Base-by-base conservation (phyloP, 148 eudicot genomes). In the Rhododendron ovatum region DNA sequence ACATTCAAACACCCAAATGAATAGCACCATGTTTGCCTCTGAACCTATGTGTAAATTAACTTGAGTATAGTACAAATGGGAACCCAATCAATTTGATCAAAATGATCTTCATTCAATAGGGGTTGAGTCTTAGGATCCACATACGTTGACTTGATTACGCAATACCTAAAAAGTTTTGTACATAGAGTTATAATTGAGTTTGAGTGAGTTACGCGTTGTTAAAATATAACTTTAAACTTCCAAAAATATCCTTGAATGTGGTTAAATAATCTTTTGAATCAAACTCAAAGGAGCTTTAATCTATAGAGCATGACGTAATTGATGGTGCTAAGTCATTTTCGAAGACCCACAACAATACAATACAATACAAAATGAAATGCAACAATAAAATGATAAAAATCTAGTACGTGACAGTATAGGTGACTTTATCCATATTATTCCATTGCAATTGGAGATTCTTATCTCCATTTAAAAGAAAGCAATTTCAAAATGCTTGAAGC, bases 311-410 rank as follows among this genome's bases (percentile, higher is more conserved):
- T 59, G 65, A 59, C 65, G n/a, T 5, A 59, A 5, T 2, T 59
- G 65, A 59, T 65, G 33, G 28, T 77, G 80, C 80, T 41, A 24
- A 77, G 80, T 77, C 80, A 77, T 43, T 77, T 77, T 77, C 80
- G 28, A 39, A 77, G 30, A 41, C 80, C 47, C 53, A 77, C 22
- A 28, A 35, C 48, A 43, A 43, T 24, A 59, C 22, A n/a, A n/a
- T n/a, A n/a, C n/a, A 77, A 77, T 39, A 39, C 43, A 39, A 39
- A 43, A 77, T 39, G 28, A 43, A 14, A 24, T 2, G 28, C 28
- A 39, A 28, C 18, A 22, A 20, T 20, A 20, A 22, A 77, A 76
- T 20, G 30, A 22, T 43, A 7, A 20, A 77, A 39, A 10, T 43
- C 5, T 41, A 41, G 47, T 77, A 77, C 6, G 26, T 43, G 30